phyloP scores from a whole-genome alignment of 768 basidiomycete species.

The Tephrocybe sp. region DNA sequence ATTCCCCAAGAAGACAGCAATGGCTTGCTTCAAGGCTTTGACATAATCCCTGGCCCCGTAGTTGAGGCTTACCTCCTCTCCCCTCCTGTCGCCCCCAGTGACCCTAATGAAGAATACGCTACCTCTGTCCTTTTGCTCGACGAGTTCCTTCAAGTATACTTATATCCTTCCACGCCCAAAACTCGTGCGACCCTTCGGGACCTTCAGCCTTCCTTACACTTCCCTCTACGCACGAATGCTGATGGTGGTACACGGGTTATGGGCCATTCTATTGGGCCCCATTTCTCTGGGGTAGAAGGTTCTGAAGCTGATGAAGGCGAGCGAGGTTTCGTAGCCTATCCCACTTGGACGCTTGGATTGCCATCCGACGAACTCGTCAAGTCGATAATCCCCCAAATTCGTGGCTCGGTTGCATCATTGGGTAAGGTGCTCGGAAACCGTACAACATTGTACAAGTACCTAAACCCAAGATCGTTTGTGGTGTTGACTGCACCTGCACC shows the following conservation, averaged over 20 bases:
- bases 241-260: constrained; percentile 33
- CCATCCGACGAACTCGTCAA: constrained; percentile 56
- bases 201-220: constrained; percentile 45
- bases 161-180: constrained; percentile 61
- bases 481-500: constrained; percentile 50
- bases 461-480: constrained; percentile 77
- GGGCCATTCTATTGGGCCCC: constrained; percentile 32
- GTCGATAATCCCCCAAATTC: constrained; percentile 43
- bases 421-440: constrained; percentile 88
- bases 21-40: constrained; percentile 53
- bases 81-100: not conserved
- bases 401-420: constrained; percentile 65
- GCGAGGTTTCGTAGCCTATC: constrained; percentile 46
- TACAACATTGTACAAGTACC: constrained; percentile 89
- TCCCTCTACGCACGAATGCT: constrained; percentile 51
- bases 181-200: constrained; percentile 42
- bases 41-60: constrained; percentile 57
- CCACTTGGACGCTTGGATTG: constrained; percentile 66
- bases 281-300: constrained; percentile 36
- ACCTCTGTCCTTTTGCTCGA: constrained; percentile 69
- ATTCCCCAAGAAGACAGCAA: constrained; percentile 28
- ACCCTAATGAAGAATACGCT: constrained; percentile 33
- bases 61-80: constrained; percentile 51
- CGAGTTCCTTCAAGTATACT: constrained; percentile 67
- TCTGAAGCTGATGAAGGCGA: constrained; percentile 16